These are phyloP conservation scores for Cytospora chrysosperma DNA, from an alignment of 2,329 filamentous ascomycete species.

Conservation along the genomic window DNA sequence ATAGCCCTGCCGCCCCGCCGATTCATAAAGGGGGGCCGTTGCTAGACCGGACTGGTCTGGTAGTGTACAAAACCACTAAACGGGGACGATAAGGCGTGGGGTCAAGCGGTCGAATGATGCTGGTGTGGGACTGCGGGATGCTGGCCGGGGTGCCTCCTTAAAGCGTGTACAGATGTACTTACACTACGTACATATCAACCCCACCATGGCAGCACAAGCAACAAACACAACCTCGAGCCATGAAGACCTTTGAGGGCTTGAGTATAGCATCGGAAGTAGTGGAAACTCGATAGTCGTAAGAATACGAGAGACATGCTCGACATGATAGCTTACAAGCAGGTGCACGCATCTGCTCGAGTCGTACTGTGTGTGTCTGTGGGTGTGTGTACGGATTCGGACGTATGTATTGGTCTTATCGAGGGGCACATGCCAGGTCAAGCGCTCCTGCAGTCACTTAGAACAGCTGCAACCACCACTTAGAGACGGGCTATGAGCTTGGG, in stretches of 20 bases:
- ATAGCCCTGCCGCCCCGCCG: not conserved
- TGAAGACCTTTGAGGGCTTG: not conserved
- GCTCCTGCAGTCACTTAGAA: not conserved
- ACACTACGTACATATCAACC: not conserved
- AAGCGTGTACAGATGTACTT: too few species aligned
- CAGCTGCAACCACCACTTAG: not conserved
- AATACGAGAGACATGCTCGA: not conserved
- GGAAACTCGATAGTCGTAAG: not conserved
- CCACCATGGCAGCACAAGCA: not conserved
- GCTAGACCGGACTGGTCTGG: not conserved
- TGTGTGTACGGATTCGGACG: too few species aligned
- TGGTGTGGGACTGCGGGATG: constrained; percentile 6
- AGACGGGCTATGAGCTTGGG: not conserved
- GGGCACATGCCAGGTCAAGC: not conserved
- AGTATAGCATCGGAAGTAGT: not conserved
- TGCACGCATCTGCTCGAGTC: not conserved
- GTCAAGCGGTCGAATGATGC: constrained; percentile 7
- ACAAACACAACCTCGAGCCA: not conserved
- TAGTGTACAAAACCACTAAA: not conserved
- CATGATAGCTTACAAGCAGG: not conserved
- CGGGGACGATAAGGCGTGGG: constrained; percentile 18
- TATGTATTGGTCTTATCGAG: not conserved
- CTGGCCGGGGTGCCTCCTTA: not conserved
- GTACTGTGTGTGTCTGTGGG: too few species aligned
- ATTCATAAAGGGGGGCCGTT: not conserved